Percentiles rank a stretch among this genome's conserved stretches.
phyloP scores from a whole-genome alignment of 177 flowering plant species.

The Vitis hybrid region DNA sequence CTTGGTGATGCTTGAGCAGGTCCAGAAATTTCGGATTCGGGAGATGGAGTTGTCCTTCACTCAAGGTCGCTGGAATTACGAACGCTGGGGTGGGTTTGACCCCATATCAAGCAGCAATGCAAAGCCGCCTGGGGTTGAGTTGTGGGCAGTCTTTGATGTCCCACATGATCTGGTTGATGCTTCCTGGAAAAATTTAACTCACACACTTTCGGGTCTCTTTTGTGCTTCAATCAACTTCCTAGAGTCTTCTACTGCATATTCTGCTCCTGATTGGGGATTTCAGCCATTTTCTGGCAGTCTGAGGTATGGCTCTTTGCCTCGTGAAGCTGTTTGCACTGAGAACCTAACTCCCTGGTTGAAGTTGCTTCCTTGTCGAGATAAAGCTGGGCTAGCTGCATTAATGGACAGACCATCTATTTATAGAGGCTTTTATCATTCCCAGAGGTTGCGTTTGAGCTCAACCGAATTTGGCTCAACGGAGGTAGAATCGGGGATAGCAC shows the following conservation, averaged over 20 bases:
- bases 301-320: conserved; percentile 91
- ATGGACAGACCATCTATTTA: conserved; percentile 91
- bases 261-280: conserved; percentile 76
- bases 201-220: conserved; percentile 91
- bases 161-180: conserved; percentile 75
- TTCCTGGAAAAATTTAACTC: conserved; percentile 89
- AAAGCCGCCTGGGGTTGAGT: conserved; percentile 96
- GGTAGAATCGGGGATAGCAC: conserved; percentile 45
- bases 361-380: conserved; percentile 97
- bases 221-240: conserved; percentile 96
- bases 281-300: conserved; percentile 46
- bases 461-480: conserved; percentile 35
- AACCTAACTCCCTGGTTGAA: conserved; percentile 97
- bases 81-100: conserved; percentile 94
- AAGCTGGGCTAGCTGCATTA: conserved; percentile 80
- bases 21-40: conserved; percentile 65
- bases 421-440: conserved; percentile 91
- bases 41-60: conserved; percentile 97
- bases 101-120: conserved; percentile 80
- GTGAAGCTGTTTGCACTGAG: conserved; percentile 98
- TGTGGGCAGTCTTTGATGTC: conserved; percentile 94
- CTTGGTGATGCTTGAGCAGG: conserved; percentile 44
- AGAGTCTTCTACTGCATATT: conserved; percentile 75
- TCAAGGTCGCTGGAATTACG: conserved; percentile 98
- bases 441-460: conserved; percentile 65